Base-by-base conservation (phyloP, 768 basidiomycete genomes). In the Cystofilobasidium capitatum region DNA sequence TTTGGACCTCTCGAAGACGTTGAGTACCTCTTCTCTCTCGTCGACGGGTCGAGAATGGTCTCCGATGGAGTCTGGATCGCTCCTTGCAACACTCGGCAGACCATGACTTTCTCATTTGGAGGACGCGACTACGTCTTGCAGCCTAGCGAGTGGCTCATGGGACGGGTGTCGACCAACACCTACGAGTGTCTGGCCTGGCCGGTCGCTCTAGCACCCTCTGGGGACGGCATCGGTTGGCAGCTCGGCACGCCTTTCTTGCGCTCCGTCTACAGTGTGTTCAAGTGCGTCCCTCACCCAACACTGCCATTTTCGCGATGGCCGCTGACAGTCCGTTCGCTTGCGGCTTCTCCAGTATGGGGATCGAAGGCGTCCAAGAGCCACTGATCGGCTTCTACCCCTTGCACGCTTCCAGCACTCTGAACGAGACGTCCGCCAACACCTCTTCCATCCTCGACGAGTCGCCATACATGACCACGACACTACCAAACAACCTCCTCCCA, bases 201-300 rank as follows among this genome's bases (percentile, higher is more conserved):
- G 0, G 67, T 74, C 5, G 74, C 71, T 37, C 44, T 60, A n/a
- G 69, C 73, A 24, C 70, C 72, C 1, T 69, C 70, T 5, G 74
- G 73, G 26, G 76, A 76, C 51, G 75, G 75, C 0, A 72, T 75
- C 20, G 74, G 73, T 63, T 76, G 76, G 76, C 75, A 75, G 54
- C 69, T 76, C 17, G 76, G 76, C 1, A 75, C 74, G 26, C 74
- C 74, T 17, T 75, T 76, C 61, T 57, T 76, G 37, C 68, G 71
- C 63, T 72, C 73, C 16, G 71, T 73, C 24, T 75, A 75, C 64
- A 73, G 70, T 29, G 71, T 76, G 35, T 76, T 72, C 71, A 72
- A 71, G 72, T 73, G 44, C 61, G 72, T 65, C 12, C 31, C 3
- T 45, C 22, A 29, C n/a, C 20, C 14, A 1, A 6, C 16, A 36